These are phyloP conservation scores for Leccinum aurantiacum DNA, from an alignment of 768 basidiomycete species.

Conservation along the genomic window DNA sequence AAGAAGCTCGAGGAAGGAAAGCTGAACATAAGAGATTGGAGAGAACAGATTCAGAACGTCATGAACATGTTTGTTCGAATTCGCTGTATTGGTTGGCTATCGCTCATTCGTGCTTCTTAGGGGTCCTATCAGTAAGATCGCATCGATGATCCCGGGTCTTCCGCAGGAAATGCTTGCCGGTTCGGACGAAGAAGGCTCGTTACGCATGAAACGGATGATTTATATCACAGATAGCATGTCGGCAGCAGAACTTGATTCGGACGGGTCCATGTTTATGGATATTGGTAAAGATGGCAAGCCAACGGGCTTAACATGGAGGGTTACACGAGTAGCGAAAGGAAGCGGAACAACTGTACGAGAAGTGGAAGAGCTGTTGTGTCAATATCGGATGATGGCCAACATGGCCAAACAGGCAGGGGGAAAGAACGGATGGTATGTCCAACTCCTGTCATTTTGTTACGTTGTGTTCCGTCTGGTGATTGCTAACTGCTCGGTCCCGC, in stretches of 20 bases:
- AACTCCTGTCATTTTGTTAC: background rate
- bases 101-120: conserved; percentile 39
- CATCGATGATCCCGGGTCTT: conserved; percentile 97
- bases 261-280: conserved; percentile 90
- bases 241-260: conserved; percentile 88
- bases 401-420: conserved; percentile 99
- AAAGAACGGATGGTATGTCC: conserved; percentile 85
- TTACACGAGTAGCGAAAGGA: conserved; percentile 86
- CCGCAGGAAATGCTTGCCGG: conserved; percentile 89
- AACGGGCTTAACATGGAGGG: conserved; percentile 84
- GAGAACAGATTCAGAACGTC: conserved; percentile 94
- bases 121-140: conserved; percentile 99
- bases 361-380: conserved; percentile 96
- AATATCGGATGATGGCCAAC: conserved; percentile 98
- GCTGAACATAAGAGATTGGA: conserved; percentile 94
- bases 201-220: conserved; percentile 95
- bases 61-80: conserved; percentile 85
- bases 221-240: conserved; percentile 99
- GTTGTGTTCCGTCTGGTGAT: background rate
- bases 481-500: conserved; percentile 5
- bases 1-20: conserved; percentile 98
- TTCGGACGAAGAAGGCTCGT: conserved; percentile 88
- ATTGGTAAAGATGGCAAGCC: conserved; percentile 81
- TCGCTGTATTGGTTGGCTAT: conserved; percentile 11
- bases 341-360: conserved; percentile 94